These are phyloP conservation scores for Pyrrhoderma noxium DNA, from an alignment of 1,284 basidiomycete genomes.

Conservation along the genomic window DNA sequence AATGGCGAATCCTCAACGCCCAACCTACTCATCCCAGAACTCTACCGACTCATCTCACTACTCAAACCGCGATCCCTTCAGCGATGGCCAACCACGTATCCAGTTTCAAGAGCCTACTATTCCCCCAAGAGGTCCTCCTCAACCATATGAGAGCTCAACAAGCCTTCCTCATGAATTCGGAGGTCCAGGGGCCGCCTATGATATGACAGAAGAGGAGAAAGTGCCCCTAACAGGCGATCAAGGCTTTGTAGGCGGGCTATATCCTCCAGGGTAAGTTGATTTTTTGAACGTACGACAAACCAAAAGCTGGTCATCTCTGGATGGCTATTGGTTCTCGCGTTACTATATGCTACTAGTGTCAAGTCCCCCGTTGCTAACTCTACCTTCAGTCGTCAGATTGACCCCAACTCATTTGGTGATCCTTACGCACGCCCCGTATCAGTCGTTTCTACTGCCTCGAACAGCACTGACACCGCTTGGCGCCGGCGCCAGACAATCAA, in stretches of 20 bases:
- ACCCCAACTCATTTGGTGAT: slow-evolving; percentile 59
- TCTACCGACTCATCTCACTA: slow-evolving; percentile 34
- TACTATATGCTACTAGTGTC: neutral
- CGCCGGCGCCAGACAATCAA: slow-evolving; percentile 86
- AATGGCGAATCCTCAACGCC: slow-evolving; percentile 27
- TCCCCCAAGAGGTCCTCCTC: slow-evolving; percentile 28
- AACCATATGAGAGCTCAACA: slow-evolving; percentile 44
- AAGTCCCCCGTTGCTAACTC: slow-evolving; percentile 9
- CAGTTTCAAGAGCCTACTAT: slow-evolving; percentile 51
- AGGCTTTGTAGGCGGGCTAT: slow-evolving; percentile 50
- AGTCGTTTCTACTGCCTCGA: slow-evolving; percentile 55
- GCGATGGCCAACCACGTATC: slow-evolving; percentile 48
- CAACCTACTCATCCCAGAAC: slow-evolving; percentile 35
- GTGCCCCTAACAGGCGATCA: slow-evolving; percentile 56
- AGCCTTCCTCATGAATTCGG: slow-evolving; percentile 50
- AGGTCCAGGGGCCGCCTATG: slow-evolving; percentile 34
- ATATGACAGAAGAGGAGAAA: slow-evolving; percentile 62
- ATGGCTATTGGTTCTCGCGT: neutral
- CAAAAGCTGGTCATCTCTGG: neutral
- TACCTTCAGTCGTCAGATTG: slow-evolving; percentile 39
- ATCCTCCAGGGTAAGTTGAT: slow-evolving; percentile 56
- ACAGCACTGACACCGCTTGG: slow-evolving; percentile 69
- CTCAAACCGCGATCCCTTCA: slow-evolving; percentile 51
- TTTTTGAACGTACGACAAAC: neutral
- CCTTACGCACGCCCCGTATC: slow-evolving; percentile 61